Evolutionary conservation across 805 yeast genomes (phyloP).

Genomic region (Blastobotrys muscicola): DNA sequence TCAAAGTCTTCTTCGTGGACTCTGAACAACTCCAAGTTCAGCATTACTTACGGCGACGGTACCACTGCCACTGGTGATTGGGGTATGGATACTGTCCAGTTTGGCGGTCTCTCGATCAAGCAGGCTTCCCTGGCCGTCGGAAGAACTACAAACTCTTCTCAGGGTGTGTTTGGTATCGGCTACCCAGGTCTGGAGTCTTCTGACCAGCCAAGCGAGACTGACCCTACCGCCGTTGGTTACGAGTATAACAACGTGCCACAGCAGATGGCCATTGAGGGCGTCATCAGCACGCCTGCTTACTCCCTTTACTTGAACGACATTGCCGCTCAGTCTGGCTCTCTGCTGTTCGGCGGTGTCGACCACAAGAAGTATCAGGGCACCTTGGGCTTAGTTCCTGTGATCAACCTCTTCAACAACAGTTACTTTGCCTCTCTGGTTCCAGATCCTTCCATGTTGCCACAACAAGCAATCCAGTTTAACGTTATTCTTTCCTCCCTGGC

Average conservation of each 20-base stretch:
- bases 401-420: constrained; percentile 9
- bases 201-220: constrained; percentile 3
- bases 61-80: constrained; percentile 38
- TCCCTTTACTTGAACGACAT: constrained; percentile 35
- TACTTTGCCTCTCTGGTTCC: not conserved
- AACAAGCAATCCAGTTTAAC: not conserved
- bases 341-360: constrained; percentile 40
- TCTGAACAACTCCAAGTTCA: constrained; percentile 8
- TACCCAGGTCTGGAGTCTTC: constrained; percentile 24
- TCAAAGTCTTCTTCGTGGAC: constrained; percentile 20
- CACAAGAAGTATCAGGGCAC: constrained; percentile 33
- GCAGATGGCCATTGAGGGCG: constrained; percentile 40
- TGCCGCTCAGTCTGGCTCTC: constrained; percentile 26
- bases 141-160: constrained; percentile 47
- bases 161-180: constrained; percentile 41
- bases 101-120: constrained; percentile 41
- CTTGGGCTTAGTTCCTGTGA: constrained; percentile 27
- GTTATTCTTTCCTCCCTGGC: constrained; percentile 3
- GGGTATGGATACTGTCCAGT: constrained; percentile 50
- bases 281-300: constrained; percentile 32
- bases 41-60: constrained; percentile 9
- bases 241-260: constrained; percentile 57
- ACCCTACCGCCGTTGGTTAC: constrained; percentile 8
- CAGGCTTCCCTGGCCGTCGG: constrained; percentile 68
- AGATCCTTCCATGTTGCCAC: not conserved